phyloP scores from a whole-genome alignment of 2,329 filamentous ascomycete genomes.

The Canariomyces notabilis region DNA sequence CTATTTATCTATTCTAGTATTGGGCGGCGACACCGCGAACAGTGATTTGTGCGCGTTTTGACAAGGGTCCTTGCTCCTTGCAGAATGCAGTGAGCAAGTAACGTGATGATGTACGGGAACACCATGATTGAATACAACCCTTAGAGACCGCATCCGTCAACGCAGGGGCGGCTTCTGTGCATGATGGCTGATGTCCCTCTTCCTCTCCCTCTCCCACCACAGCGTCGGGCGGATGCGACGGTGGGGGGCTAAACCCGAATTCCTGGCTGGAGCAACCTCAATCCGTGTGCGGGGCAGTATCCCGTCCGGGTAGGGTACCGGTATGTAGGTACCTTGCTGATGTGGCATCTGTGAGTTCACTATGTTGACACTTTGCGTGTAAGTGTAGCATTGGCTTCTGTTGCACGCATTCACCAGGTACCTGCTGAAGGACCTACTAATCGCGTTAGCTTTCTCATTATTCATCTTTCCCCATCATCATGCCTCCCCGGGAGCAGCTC shows the following conservation, averaged over 20 bases:
- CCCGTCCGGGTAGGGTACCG: slow-evolving; percentile 8
- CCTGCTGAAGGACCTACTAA: slow-evolving; percentile 6
- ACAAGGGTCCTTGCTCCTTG: background rate
- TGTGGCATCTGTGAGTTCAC: background rate
- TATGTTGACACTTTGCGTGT: no score
- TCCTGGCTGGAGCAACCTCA: slow-evolving; percentile 21
- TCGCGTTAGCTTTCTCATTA: background rate
- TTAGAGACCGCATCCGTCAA: background rate
- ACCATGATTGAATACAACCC: background rate
- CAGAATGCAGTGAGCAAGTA: no score
- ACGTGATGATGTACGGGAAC: background rate
- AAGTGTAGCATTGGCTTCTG: no score
- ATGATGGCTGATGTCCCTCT: slow-evolving; percentile 7
- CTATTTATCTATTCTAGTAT: no score
- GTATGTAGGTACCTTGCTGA: no score
- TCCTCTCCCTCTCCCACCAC: background rate
- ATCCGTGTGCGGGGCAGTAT: slow-evolving; percentile 7
- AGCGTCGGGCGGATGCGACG: background rate
- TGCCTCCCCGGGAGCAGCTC: slow-evolving; percentile 14
- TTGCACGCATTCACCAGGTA: no score
- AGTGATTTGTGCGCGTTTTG: background rate
- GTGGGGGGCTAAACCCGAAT: slow-evolving; percentile 22
- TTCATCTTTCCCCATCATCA: background rate
- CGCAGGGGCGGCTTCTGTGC: slow-evolving; percentile 23
- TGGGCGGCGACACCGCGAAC: background rate